Evolutionary conservation across 2,329 filamentous ascomycete genomes (phyloP).

Genomic region (Calonectria ilicicola): DNA sequence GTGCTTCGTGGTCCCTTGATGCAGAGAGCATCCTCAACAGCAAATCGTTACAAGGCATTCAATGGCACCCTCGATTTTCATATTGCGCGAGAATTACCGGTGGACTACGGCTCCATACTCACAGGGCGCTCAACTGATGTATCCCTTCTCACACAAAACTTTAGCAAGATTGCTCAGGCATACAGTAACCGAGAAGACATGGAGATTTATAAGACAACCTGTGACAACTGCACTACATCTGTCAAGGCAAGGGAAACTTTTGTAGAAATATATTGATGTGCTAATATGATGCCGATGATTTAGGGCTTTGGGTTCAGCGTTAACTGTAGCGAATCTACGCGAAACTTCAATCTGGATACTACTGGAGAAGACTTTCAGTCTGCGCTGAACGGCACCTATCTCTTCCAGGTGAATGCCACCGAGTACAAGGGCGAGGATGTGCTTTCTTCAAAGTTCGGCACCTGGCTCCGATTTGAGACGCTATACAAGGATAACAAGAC

Average conservation of each 20-base stretch:
- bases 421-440: conserved; percentile 21
- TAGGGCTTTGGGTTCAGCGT: conserved; percentile 33
- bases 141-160: not conserved
- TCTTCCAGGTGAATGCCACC: conserved; percentile 34
- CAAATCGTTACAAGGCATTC: not conserved
- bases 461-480: conserved; percentile 31
- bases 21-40: not conserved
- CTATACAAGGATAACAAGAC: conserved; percentile 28
- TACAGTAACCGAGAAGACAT: not conserved
- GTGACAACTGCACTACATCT: conserved; percentile 23
- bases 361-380: not conserved
- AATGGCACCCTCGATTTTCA: not conserved
- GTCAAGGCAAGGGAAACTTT: not conserved
- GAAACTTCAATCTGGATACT: conserved; percentile 23
- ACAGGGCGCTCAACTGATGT: not conserved
- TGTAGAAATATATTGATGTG: not conserved
- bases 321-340: conserved; percentile 28
- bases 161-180: not conserved
- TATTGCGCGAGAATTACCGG: not conserved
- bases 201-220: not conserved
- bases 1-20: not conserved
- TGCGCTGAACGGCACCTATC: conserved; percentile 22
- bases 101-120: not conserved
- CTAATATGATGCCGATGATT: not conserved
- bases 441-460: conserved; percentile 9